These are phyloP conservation scores for Cylindrotheca fusiformis DNA, from an alignment of 108 stramenopile genomes.

Conservation along the genomic window DNA sequence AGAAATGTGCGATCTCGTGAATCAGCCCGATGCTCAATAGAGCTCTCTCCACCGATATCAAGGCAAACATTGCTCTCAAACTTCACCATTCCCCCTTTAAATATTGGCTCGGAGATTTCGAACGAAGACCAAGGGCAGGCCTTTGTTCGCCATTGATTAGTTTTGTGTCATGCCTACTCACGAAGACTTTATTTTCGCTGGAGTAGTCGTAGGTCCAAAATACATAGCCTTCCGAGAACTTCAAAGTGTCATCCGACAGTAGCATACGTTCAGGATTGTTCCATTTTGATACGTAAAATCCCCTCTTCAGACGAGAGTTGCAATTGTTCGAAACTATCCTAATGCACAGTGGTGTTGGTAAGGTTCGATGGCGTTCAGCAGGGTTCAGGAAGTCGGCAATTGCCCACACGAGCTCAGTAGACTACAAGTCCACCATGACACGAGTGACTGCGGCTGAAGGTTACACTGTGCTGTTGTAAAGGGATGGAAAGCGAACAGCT, in stretches of 20 bases:
- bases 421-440: not conserved
- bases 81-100: not conserved
- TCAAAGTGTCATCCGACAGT: not conserved
- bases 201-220: conserved; percentile 13
- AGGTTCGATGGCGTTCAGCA: not conserved
- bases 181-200: conserved; percentile 1
- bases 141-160: not conserved
- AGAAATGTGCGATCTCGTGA: not conserved
- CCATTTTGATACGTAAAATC: not conserved
- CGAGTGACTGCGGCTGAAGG: not conserved
- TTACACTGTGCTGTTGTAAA: too few relatives aligned
- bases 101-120: not conserved
- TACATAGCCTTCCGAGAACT: not conserved
- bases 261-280: not conserved
- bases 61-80: not conserved
- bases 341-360: not conserved
- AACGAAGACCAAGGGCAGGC: not conserved
- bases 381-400: conserved; percentile 5
- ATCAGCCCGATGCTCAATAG: not conserved
- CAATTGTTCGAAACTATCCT: not conserved
- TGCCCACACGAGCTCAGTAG: not conserved
- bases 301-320: not conserved
- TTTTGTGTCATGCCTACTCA: conserved; percentile 9
- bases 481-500: too few relatives aligned
- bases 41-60: not conserved